Evolutionary conservation across 805 yeast genomes (phyloP), one percentile per base, ranked within the genome.

Genomic region (Starmerella bombi): DNA sequence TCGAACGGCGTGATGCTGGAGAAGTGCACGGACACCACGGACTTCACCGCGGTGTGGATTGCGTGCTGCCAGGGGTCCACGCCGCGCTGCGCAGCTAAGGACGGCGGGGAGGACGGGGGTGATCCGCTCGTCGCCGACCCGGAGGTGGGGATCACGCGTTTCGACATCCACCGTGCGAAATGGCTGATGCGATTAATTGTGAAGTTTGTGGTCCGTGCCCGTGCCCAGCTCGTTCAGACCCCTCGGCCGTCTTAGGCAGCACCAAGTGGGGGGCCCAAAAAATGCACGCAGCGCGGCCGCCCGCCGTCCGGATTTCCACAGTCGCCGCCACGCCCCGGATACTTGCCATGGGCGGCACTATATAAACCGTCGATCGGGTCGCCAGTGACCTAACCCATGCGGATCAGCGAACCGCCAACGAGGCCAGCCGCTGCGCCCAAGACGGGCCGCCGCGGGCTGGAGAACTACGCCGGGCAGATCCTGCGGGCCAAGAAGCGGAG

Each of bases 1-100:
- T 86, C 96, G 56, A 86, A 86, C 46, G 77, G 75, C 3, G 77
- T 73, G n/a, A 82, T 83, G 58, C 80, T 91, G 9, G 91, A 71
- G 55, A 86, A 85, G 59, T 83, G 93, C 37, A 86, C 77, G 1
- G 94, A 80, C 3, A 86, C 95, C 18, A 85, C 95, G 5, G 83
- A 73, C 46, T 77, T 73, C 29, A 85, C 93, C 3, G 85, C 94
- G 38, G 70, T 70, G 36, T 82, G 75, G 37, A 85, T 83, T 1
- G 94, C 81, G 29, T 65, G 64, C 54, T 79, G 86, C 96, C 96
- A 85, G 50, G 67, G 64, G 27, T 50, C 51, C n/a, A 22, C 27
- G 15, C 27, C 27, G 12, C 27, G 7, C 12, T 12, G 7, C 10
- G 27, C 27, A 8, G 12, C 27, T 23, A 12, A 23, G 12, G 27